These are phyloP conservation scores for Phytophthora meadii DNA, from an alignment of 352 stramenopile genomes.

Conservation along the genomic window DNA sequence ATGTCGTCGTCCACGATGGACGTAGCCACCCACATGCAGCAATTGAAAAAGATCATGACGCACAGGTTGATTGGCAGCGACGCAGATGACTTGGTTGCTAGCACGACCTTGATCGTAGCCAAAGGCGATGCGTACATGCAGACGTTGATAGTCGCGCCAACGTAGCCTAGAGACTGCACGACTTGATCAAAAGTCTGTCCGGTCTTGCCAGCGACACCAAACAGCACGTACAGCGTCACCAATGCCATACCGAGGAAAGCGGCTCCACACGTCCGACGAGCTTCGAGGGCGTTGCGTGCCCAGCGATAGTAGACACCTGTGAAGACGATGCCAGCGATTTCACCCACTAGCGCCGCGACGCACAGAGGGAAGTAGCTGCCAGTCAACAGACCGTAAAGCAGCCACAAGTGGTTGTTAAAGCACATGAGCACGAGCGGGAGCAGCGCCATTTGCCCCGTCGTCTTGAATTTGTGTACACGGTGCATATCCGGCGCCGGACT, in stretches of 20 bases:
- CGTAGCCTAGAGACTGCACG: constrained; percentile 39
- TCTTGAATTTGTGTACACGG: constrained; percentile 34
- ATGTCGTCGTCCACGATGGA: constrained; percentile 50
- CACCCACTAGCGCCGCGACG: constrained; percentile 21
- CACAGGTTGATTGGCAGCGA: constrained; percentile 66
- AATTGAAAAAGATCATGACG: constrained; percentile 56
- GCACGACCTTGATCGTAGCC: constrained; percentile 53
- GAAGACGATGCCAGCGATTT: constrained; percentile 31
- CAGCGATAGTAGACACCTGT: constrained; percentile 36
- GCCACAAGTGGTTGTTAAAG: constrained; percentile 53
- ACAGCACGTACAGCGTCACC: constrained; percentile 44
- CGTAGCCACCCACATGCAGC: constrained; percentile 61
- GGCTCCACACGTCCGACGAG: constrained; percentile 12
- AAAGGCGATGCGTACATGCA: constrained; percentile 68
- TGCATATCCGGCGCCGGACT: constrained; percentile 39
- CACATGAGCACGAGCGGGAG: constrained; percentile 51
- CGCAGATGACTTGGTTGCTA: constrained; percentile 56
- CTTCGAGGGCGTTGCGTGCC: constrained; percentile 21
- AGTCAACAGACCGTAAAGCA: constrained; percentile 42
- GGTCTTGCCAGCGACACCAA: constrained; percentile 46
- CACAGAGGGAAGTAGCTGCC: constrained; percentile 40
- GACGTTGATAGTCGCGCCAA: constrained; percentile 52
- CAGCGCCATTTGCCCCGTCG: constrained; percentile 43
- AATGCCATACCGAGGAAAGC: constrained; percentile 22
- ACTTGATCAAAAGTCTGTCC: constrained; percentile 28